These are phyloP conservation scores for Piromyces finnis DNA, from an alignment of 192 early-diverging fungal genomes.

Conservation along the genomic window DNA sequence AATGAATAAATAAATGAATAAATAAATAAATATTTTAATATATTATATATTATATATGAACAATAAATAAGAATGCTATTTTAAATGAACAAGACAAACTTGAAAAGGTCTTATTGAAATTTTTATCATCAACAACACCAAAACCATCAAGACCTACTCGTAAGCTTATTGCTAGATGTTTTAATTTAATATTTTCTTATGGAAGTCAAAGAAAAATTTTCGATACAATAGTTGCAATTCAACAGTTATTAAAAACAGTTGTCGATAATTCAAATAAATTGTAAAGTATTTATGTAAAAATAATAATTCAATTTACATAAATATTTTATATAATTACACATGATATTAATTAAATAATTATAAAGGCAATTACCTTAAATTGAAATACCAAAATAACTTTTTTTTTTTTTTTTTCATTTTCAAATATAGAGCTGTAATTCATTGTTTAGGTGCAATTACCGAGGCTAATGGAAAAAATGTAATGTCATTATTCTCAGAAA, in stretches of 20 bases:
- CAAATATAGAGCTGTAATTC: constrained; percentile 43
- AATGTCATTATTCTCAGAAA: constrained; percentile 49
- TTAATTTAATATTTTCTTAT: constrained; percentile 45
- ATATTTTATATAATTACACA: too few species aligned
- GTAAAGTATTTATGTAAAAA: constrained; percentile 13
- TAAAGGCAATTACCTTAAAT: too few species aligned
- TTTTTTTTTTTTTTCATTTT: too few species aligned
- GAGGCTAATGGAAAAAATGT: constrained; percentile 58
- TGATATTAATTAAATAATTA: too few species aligned
- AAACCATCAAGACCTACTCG: constrained; percentile 49
- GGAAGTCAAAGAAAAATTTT: constrained; percentile 62
- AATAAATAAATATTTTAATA: too few species aligned
- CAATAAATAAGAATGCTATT: constrained; percentile 31
- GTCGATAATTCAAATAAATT: constrained; percentile 44
- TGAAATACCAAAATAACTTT: too few species aligned
- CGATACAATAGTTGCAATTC: constrained; percentile 51
- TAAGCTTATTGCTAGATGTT: constrained; percentile 49
- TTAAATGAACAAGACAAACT: constrained; percentile 37
- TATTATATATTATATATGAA: too few species aligned
- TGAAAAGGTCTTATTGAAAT: constrained; percentile 52
- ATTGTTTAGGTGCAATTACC: constrained; percentile 58
- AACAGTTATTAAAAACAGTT: constrained; percentile 27
- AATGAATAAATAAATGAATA: too few species aligned
- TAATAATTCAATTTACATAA: not conserved
- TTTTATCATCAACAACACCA: constrained; percentile 38